Conservation (phyloP, 495 filamentous ascomycete genomes). For the Cudoniella acicularis region DNA sequence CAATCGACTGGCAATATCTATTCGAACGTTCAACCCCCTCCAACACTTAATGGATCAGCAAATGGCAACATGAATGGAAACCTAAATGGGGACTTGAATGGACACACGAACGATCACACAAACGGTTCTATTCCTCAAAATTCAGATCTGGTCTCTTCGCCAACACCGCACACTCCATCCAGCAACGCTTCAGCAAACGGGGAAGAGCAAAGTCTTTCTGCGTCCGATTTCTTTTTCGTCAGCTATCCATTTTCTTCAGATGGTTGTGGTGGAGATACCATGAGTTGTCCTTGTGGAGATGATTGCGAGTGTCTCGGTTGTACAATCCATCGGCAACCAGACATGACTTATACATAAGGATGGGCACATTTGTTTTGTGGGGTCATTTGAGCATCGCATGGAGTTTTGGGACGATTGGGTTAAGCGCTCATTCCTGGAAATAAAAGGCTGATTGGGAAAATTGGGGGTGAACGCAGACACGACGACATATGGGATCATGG, state of each 20-base stretch:
- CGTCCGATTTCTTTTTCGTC: conserved; percentile 47
- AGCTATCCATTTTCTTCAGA: conserved; percentile 35
- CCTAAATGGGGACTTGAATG: conserved; percentile 1
- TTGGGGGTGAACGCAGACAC: too few species aligned
- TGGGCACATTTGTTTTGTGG: not conserved
- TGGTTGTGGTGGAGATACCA: conserved; percentile 33
- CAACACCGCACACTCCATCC: conserved; percentile 32
- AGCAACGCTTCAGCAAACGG: conserved; percentile 36
- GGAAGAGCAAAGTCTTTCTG: conserved; percentile 41
- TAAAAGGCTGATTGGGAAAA: not conserved
- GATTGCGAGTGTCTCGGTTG: conserved; percentile 51
- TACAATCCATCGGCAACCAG: conserved; percentile 31
- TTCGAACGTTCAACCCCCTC: not conserved
- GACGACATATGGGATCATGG: not conserved
- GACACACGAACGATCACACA: not conserved
- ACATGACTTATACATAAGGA: conserved; percentile 3
- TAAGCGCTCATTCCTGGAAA: not conserved
- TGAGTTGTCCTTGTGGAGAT: conserved; percentile 48
- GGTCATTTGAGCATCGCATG: not conserved
- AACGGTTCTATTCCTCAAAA: not conserved
- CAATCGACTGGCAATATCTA: conserved; percentile 17
- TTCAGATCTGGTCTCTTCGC: conserved; percentile 15
- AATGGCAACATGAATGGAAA: not conserved
- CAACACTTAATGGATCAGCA: not conserved
- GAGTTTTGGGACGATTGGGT: not conserved